Percentiles rank a stretch among this genome's conserved stretches.
phyloP scores from a whole-genome alignment of 23 red algal genomes.

The Gracilaria gracilis region DNA sequence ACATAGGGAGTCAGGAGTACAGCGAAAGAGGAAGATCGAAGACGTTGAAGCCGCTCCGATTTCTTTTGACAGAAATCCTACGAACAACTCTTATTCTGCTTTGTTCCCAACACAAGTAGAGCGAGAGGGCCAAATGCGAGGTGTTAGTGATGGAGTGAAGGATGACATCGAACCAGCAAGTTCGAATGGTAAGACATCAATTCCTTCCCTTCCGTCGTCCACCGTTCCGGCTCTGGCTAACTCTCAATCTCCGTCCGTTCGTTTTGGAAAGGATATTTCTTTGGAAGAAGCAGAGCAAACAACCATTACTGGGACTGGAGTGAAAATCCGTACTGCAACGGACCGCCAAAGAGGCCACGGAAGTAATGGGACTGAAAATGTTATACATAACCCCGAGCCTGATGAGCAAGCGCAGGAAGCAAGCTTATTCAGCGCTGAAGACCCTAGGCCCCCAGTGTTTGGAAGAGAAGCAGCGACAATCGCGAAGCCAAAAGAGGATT shows the following conservation, averaged over 20 bases:
- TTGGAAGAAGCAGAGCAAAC: background rate
- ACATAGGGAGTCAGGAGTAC: background rate
- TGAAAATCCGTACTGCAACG: background rate
- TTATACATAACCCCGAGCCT: background rate
- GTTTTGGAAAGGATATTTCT: background rate
- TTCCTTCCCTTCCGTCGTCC: constrained; percentile 18
- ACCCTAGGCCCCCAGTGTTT: background rate
- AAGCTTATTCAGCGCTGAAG: background rate
- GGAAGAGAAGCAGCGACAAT: background rate
- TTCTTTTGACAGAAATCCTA: background rate
- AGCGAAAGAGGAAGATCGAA: background rate
- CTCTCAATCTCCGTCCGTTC: background rate
- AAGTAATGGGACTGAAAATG: background rate
- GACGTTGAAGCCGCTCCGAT: background rate
- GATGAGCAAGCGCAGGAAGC: background rate
- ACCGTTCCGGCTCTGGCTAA: constrained; percentile 24
- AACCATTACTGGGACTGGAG: background rate
- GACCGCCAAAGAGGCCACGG: background rate
- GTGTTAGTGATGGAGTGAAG: background rate
- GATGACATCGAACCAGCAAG: background rate
- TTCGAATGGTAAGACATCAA: constrained; percentile 21
- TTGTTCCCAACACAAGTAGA: background rate
- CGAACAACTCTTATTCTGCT: too few species aligned
- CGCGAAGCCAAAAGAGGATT: background rate
- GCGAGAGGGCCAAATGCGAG: background rate